A percentile compares a stretch with the other conserved stretches of the same genome.
phyloP scores from a whole-genome alignment of 2,329 filamentous ascomycete species.

The Moelleriella libera region DNA sequence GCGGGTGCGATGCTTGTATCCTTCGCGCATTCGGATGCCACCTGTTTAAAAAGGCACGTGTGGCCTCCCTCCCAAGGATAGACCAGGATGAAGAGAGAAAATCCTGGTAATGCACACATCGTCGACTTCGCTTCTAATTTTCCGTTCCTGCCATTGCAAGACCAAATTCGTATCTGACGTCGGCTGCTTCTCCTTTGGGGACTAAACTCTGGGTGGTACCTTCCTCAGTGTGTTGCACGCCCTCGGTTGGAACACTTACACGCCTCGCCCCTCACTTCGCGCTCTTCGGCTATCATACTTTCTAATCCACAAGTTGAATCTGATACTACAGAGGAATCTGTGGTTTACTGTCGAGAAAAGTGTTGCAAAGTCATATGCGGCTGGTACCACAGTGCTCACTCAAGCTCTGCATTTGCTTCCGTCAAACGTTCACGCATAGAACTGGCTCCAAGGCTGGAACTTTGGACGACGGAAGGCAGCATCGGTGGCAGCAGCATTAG shows the following conservation, averaged over 20 bases:
- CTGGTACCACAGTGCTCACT: no score
- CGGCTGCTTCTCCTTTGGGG: background rate
- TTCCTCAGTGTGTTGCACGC: slow-evolving; percentile 1
- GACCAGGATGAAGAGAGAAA: background rate
- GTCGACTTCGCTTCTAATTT: background rate
- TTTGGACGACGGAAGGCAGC: no score
- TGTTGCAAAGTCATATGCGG: no score
- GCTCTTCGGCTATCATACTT: background rate
- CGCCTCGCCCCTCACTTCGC: background rate
- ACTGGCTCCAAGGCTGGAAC: no score
- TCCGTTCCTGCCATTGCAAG: background rate
- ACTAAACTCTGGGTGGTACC: slow-evolving; percentile 1
- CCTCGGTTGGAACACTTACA: slow-evolving; percentile 3
- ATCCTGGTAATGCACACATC: background rate
- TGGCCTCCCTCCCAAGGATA: background rate
- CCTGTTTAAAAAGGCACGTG: background rate
- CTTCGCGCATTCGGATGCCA: background rate
- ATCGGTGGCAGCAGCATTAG: no score
- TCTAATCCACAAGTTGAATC: background rate
- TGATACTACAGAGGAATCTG: background rate
- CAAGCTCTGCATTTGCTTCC: no score
- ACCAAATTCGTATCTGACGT: background rate
- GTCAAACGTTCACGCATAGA: no score
- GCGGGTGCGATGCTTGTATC: background rate
- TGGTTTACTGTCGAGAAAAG: no score